Conservation (phyloP, 2,329 filamentous ascomycete genomes). For the Exophiala sideris region DNA sequence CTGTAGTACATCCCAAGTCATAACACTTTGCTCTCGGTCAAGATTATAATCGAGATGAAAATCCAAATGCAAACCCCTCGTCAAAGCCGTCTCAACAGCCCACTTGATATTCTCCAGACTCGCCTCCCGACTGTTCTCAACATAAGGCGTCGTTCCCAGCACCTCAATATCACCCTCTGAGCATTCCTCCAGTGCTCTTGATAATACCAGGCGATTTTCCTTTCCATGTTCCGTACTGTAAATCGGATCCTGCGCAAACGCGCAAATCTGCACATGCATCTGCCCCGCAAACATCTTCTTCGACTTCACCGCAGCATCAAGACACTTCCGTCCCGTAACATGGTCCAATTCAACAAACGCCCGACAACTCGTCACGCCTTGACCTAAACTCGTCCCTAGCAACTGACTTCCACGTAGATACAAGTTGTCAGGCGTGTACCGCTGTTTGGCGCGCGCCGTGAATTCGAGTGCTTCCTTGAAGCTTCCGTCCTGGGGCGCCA, state of each 20-base stretch:
- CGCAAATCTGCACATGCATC: slow-evolving; percentile 64
- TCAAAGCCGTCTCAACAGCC: slow-evolving; percentile 56
- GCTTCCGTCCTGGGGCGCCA: slow-evolving; percentile 58
- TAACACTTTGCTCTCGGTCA: slow-evolving; percentile 46
- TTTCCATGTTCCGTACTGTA: slow-evolving; percentile 55
- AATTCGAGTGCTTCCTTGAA: slow-evolving; percentile 64
- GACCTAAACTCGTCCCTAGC: slow-evolving; percentile 60
- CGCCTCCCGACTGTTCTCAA: slow-evolving; percentile 53
- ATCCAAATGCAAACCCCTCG: slow-evolving; percentile 57
- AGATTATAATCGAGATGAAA: slow-evolving; percentile 72
- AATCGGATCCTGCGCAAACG: slow-evolving; percentile 68
- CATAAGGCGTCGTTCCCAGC: slow-evolving; percentile 67
- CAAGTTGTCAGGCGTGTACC: slow-evolving; percentile 62
- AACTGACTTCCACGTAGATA: slow-evolving; percentile 62
- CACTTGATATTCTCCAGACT: slow-evolving; percentile 60
- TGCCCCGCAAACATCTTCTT: slow-evolving; percentile 52
- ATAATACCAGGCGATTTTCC: slow-evolving; percentile 52
- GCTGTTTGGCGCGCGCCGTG: slow-evolving; percentile 59
- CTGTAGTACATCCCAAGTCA: slow-evolving; percentile 55
- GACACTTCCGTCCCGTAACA: slow-evolving; percentile 56
- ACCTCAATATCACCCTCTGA: slow-evolving; percentile 48
- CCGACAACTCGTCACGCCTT: slow-evolving; percentile 66
- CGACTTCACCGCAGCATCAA: slow-evolving; percentile 56
- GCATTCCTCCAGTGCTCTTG: slow-evolving; percentile 40
- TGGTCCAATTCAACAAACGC: slow-evolving; percentile 70